Base-by-base conservation (phyloP, 345 rosid genomes). In the Litchi chinensis region DNA sequence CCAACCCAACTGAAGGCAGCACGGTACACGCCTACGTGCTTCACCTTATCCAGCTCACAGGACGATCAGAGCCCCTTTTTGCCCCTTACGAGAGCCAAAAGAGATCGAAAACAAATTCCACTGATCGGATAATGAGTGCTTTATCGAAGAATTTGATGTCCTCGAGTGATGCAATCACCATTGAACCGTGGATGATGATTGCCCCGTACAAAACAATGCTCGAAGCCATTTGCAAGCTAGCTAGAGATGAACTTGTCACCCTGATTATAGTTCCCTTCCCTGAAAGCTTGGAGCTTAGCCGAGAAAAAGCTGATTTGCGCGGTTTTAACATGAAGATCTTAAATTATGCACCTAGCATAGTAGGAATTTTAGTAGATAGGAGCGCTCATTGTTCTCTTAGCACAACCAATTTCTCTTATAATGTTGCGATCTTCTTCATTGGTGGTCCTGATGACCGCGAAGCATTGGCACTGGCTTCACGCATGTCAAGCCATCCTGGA, bases 391-490 rank as follows among this genome's bases (percentile, higher is more conserved):
- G 22, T 10, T 13, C 21, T 65, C 0, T 43, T 43, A 77, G 9
- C 5, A 4, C 57, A 0, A 5, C 39, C 12, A 10, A 41, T 0
- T 39, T 72, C 50, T 73, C 76, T 37, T 79, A 19, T 43, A 66
- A 62, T 3, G 48, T 82, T 6, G 81, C 65, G 1, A 76, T 81
- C 12, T 4, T 86, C 11, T 86, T 88, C 76, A 6, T 80, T 0
- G 82, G 87, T 0, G 86, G 90, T 2, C 39, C 52, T 8, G 82
- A 82, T 39, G 89, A 86, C 59, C 79, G 85, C 0, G 89, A 85
- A 68, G 87, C 86, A 13, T 48, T 82, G 65, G 13, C 88, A 10
- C 56, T 85, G 0, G 85, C 68, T 5, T 15, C 41, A 4, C 78
- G 88, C 21, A 85, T 82, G 81, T 70, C 79, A 1, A 57, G 62